Evolutionary conservation across 345 rosid genomes (phyloP).

Genomic region (Pelargonium nanum): DNA sequence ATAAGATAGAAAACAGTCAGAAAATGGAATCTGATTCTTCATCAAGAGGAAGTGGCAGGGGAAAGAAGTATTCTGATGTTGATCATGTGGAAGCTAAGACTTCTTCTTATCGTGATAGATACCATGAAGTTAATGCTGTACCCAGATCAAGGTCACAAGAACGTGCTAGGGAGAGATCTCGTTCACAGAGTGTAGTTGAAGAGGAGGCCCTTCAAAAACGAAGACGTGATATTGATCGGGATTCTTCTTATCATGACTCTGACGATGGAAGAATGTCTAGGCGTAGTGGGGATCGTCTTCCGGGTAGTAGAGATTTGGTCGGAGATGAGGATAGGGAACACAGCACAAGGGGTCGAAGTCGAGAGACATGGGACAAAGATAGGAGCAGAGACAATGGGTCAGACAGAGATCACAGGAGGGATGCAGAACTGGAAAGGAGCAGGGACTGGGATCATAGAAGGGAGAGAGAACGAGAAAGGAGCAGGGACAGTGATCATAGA

Average conservation of each 20-base stretch:
- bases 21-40: conserved; percentile 16
- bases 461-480: conserved; percentile 14
- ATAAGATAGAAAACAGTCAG: conserved; percentile 17
- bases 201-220: conserved; percentile 32
- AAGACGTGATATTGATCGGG: conserved; percentile 19
- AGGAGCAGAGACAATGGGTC: conserved; percentile 18
- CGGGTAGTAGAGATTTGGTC: conserved; percentile 27
- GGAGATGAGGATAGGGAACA: conserved; percentile 35
- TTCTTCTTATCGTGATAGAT: conserved; percentile 31
- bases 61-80: conserved; percentile 23
- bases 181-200: conserved; percentile 29
- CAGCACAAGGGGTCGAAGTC: conserved; percentile 18
- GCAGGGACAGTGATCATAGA: conserved; percentile 13
- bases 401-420: conserved; percentile 15
- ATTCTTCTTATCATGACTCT: conserved; percentile 15
- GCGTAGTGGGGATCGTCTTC: conserved; percentile 23
- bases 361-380: conserved; percentile 24
- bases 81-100: conserved; percentile 19
- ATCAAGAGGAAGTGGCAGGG: conserved; percentile 27
- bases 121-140: conserved; percentile 22
- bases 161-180: conserved; percentile 44
- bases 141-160: conserved; percentile 41
- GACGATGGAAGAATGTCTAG: conserved; percentile 23
- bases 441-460: conserved; percentile 23
- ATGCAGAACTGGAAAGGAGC: conserved; percentile 20